Conservation (phyloP, 1,139 yeast genomes). For the Hansenula lynferdii region DNA sequence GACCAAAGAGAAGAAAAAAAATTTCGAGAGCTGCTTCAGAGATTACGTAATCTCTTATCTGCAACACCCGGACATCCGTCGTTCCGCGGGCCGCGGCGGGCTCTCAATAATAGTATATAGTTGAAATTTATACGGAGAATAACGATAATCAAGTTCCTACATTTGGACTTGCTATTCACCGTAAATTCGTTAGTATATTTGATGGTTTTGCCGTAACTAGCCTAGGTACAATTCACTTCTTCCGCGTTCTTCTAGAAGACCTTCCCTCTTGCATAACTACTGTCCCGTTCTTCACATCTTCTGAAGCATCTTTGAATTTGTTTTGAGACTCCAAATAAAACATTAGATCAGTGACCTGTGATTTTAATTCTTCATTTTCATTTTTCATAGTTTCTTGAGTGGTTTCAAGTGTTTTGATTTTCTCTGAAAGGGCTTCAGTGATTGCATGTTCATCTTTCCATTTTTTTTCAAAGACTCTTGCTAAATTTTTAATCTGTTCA, state of each 20-base stretch:
- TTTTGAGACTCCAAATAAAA: slow-evolving; percentile 71
- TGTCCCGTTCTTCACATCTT: slow-evolving; percentile 69
- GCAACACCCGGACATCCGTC: too few relatives aligned
- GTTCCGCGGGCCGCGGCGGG: not conserved
- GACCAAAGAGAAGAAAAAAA: not conserved
- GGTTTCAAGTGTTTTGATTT: slow-evolving; percentile 44
- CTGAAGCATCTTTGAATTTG: slow-evolving; percentile 63
- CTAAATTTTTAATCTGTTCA: slow-evolving; percentile 23
- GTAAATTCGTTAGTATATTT: not conserved
- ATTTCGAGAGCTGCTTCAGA: not conserved
- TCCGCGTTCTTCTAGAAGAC: not conserved
- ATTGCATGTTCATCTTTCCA: slow-evolving; percentile 46
- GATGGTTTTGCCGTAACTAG: not conserved
- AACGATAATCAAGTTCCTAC: too few relatives aligned
- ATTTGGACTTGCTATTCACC: not conserved
- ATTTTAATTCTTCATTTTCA: slow-evolving; percentile 50
- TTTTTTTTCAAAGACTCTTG: slow-evolving; percentile 26
- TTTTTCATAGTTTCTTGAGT: slow-evolving; percentile 30
- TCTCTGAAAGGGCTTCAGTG: slow-evolving; percentile 51
- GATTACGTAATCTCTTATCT: not conserved
- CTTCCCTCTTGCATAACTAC: slow-evolving; percentile 33
- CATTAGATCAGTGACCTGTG: slow-evolving; percentile 79
- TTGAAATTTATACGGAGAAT: too few relatives aligned
- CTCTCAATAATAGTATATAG: too few relatives aligned
- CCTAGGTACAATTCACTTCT: too few relatives aligned